A percentile compares a stretch with the other conserved stretches of the same genome.
phyloP scores from a whole-genome alignment of 257 asterid species.

The Verbena officinalis region DNA sequence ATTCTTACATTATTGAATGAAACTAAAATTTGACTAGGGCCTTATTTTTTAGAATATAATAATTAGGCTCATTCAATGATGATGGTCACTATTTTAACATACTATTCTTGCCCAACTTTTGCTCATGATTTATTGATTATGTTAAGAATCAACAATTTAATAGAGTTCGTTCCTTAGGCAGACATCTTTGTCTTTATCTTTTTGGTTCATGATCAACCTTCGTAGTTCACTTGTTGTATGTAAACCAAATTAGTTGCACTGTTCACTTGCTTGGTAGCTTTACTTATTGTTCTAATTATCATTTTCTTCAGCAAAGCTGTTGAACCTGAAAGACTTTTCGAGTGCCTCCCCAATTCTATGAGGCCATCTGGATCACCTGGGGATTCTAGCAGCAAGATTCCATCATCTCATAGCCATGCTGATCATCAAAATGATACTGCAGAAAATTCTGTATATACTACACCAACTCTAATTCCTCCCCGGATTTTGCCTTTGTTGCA shows the following conservation, averaged over 20 bases:
- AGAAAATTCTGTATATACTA: constrained; percentile 75
- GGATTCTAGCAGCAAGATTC: constrained; percentile 66
- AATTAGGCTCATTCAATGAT: too few relatives aligned
- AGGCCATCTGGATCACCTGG: constrained; percentile 94
- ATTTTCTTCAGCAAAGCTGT: constrained; percentile 83
- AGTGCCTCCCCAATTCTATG: constrained; percentile 97
- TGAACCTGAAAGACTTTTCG: constrained; percentile 99
- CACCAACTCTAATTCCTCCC: constrained; percentile 93
- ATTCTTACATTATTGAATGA: too few relatives aligned
- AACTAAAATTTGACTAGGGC: too few relatives aligned
- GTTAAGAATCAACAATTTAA: background rate
- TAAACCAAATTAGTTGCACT: constrained; percentile 3
- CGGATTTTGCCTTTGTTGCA: constrained; percentile 91
- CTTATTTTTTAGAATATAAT: too few relatives aligned
- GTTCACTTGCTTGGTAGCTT: constrained; percentile 7
- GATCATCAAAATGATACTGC: constrained; percentile 55
- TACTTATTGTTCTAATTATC: constrained; percentile 16
- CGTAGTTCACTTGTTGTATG: constrained; percentile 19
- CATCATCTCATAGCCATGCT: constrained; percentile 64
- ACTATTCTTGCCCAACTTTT: background rate
- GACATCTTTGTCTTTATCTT: constrained; percentile 12
- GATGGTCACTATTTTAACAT: too few relatives aligned
- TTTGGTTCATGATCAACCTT: constrained; percentile 8
- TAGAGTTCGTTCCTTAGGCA: constrained; percentile 8
- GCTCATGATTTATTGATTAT: constrained; percentile 3